These are phyloP conservation scores for Corynespora cassiicola DNA, from an alignment of 2,329 filamentous ascomycete genomes.

Conservation along the genomic window DNA sequence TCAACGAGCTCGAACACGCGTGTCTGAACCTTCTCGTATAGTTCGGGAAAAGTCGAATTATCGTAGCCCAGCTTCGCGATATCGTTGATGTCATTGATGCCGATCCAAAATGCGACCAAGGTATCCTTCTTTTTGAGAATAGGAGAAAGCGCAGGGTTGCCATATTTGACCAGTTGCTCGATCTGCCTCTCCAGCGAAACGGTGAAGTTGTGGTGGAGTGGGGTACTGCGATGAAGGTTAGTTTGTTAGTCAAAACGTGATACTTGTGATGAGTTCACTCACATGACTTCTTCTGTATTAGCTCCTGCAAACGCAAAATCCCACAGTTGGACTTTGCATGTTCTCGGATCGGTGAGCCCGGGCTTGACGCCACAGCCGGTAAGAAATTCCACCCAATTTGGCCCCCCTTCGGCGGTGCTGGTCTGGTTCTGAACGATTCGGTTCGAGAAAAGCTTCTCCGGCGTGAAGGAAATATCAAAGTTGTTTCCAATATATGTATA, in stretches of 20 bases:
- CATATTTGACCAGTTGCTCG: slow-evolving; percentile 56
- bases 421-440: slow-evolving; percentile 61
- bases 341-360: slow-evolving; percentile 51
- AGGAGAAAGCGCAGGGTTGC: slow-evolving; percentile 46
- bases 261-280: too few relatives aligned
- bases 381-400: slow-evolving; percentile 63
- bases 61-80: slow-evolving; percentile 46
- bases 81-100: slow-evolving; percentile 64
- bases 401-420: slow-evolving; percentile 59
- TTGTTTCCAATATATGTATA: slow-evolving; percentile 63
- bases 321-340: slow-evolving; percentile 59
- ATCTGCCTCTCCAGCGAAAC: slow-evolving; percentile 59
- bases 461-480: slow-evolving; percentile 55
- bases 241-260: slow-evolving; percentile 27
- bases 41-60: slow-evolving; percentile 51
- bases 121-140: slow-evolving; percentile 44
- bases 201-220: slow-evolving; percentile 60
- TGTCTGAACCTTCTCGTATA: slow-evolving; percentile 53
- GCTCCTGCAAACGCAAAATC: slow-evolving; percentile 64
- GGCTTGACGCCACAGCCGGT: slow-evolving; percentile 57
- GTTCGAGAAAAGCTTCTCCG: slow-evolving; percentile 52
- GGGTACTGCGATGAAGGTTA: slow-evolving; percentile 43
- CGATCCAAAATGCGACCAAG: slow-evolving; percentile 62
- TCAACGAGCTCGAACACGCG: slow-evolving; percentile 52
- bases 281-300: slow-evolving; percentile 55